Evolutionary conservation across 2,329 filamentous ascomycete species (phyloP).

Genomic region (Bipolaris sorokiniana): DNA sequence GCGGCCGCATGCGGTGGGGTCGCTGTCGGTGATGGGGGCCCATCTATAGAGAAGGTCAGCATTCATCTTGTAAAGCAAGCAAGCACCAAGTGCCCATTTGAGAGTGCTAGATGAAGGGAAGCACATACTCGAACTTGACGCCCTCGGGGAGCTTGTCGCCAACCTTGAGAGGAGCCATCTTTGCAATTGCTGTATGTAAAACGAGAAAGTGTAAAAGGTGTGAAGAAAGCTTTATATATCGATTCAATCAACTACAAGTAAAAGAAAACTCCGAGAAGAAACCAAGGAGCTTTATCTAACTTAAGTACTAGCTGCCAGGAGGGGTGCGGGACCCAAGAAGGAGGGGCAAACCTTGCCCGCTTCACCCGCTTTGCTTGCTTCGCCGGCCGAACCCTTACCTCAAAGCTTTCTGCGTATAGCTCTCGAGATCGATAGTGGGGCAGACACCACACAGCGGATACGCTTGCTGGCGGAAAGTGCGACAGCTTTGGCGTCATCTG

Average conservation of each 20-base stretch:
- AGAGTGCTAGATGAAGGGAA: background rate
- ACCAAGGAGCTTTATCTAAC: background rate
- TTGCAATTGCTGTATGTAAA: constrained; percentile 4
- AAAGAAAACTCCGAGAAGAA: background rate
- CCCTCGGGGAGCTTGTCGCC: constrained; percentile 84
- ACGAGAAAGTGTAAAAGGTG: background rate
- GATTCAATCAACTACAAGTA: background rate
- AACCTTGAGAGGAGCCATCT: constrained; percentile 72
- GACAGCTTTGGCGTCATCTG: no score
- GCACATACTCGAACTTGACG: constrained; percentile 74
- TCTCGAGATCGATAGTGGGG: constrained; percentile 16
- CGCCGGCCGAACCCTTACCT: background rate
- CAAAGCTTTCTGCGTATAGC: constrained; percentile 18
- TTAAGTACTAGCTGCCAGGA: background rate
- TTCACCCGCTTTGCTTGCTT: background rate
- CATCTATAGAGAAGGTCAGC: constrained; percentile 59
- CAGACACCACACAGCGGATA: no score
- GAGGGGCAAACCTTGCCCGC: constrained; percentile 16
- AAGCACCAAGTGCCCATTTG: background rate
- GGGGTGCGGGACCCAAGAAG: background rate
- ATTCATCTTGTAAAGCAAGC: background rate
- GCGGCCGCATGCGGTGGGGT: constrained; percentile 77
- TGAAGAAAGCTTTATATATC: background rate
- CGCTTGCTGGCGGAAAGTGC: no score
- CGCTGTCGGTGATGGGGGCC: constrained; percentile 75